Base-by-base conservation (phyloP, 208 protist genomes). In the Acanthamoeba divionensis region DNA sequence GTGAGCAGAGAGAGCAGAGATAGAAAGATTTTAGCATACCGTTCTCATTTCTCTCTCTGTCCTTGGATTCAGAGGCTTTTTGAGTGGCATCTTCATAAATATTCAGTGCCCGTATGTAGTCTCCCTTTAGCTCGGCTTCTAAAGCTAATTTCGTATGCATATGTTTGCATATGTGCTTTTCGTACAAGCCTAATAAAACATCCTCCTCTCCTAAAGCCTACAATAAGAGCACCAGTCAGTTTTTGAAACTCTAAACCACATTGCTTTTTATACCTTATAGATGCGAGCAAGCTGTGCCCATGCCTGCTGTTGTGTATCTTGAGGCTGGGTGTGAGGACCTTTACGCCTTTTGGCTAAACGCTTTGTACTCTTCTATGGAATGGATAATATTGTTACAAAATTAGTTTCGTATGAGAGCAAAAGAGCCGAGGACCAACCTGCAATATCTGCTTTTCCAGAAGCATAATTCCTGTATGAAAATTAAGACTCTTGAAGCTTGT, bases 121-220 rank as follows among this genome's bases (percentile, higher is more conserved):
- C 71, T 13, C 93, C 93, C 45, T 66, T 47, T 13, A 96, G 47
- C 57, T 96, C 93, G 26, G 47, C 65, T 26, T 93, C 54, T 1
- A 96, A 44, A 9, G 94, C 94, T n/a, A 89, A 38, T 29, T 90
- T 86, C 38, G 94, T 94, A 24, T 77, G 24, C 5, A 36, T 15
- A 50, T 93, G 48, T 4, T 83, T n/a, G 26, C 75, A 33, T 18
- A 91, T 89, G 67, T 94, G 62, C 45, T 93, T 93, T 12, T 95
- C 91, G 31, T 92, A 93, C 15, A 96, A 52, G 33, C 91, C 93
- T 10, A 85, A 29, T 38, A 95, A 66, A 0, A 95, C 73, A 88
- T 96, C 94, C 21, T 94, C 86, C 63, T 96, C 93, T 54, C 91
- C 93, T 21, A 96, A 66, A 1, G 75, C 41, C 67, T 7, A 91